Conservation (phyloP, 805 yeast species). For the Zygosaccharomyces lentus region DNA sequence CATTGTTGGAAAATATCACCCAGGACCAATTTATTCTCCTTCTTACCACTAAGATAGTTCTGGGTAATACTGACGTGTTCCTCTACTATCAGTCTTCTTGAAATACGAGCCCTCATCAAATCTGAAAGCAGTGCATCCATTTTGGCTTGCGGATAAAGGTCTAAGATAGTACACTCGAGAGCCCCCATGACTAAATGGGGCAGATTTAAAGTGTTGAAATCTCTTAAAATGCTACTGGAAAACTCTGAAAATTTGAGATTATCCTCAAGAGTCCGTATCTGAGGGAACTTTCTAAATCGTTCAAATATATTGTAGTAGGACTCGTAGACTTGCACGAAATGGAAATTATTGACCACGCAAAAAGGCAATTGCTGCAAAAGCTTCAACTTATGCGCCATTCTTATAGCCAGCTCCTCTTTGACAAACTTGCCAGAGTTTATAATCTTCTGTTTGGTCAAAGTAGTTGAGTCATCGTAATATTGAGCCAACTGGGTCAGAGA, state of each 20-base stretch:
- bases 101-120: conserved; percentile 77
- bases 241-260: conserved; percentile 68
- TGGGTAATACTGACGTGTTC: conserved; percentile 81
- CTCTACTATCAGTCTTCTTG: conserved; percentile 85
- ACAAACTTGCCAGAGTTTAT: conserved; percentile 85
- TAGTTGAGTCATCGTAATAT: conserved; percentile 60
- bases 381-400: conserved; percentile 75
- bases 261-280: conserved; percentile 65
- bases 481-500: conserved; percentile 86
- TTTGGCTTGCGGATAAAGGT: conserved; percentile 52
- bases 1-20: conserved; percentile 83
- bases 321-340: conserved; percentile 82
- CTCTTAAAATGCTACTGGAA: conserved; percentile 57
- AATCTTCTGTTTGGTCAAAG: conserved; percentile 69
- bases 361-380: conserved; percentile 81
- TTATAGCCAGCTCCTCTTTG: conserved; percentile 73
- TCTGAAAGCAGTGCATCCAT: conserved; percentile 73
- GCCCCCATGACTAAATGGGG: conserved; percentile 94
- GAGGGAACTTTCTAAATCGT: conserved; percentile 68
- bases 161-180: conserved; percentile 64
- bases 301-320: conserved; percentile 86
- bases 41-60: conserved; percentile 46
- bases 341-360: conserved; percentile 78
- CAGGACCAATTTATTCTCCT: conserved; percentile 45
- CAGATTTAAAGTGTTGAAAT: conserved; percentile 73